phyloP scores from a whole-genome alignment of 2,329 filamentous ascomycete species.

The Phyllosticta citribraziliensis region DNA sequence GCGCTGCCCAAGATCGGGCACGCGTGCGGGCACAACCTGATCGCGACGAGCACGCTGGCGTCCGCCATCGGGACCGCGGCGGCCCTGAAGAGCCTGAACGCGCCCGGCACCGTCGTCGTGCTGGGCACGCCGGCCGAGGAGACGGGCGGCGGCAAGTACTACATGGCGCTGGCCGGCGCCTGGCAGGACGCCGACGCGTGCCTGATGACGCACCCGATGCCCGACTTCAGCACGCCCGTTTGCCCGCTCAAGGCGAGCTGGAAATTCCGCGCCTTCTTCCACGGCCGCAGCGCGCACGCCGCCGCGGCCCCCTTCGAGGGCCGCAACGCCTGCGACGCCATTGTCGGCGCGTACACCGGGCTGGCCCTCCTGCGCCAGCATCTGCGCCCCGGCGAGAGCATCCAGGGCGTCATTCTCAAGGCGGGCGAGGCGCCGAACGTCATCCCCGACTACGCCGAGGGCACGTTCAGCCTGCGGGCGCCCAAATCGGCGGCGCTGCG shows the following conservation, averaged over 20 bases:
- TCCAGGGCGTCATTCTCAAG: slow-evolving; percentile 23
- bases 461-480: slow-evolving; percentile 28
- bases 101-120: slow-evolving; percentile 28
- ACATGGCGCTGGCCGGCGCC: slow-evolving; percentile 34
- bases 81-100: slow-evolving; percentile 17
- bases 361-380: slow-evolving; percentile 30
- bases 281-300: slow-evolving; percentile 29
- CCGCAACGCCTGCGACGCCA: slow-evolving; percentile 23
- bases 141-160: slow-evolving; percentile 37
- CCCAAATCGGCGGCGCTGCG: slow-evolving; percentile 18
- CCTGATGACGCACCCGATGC: slow-evolving; percentile 30
- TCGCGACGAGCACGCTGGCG: slow-evolving; percentile 30
- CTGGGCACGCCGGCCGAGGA: slow-evolving; percentile 40
- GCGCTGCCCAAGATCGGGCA: slow-evolving; percentile 34
- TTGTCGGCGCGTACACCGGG: slow-evolving; percentile 14
- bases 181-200: slow-evolving; percentile 28
- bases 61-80: slow-evolving; percentile 28
- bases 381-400: slow-evolving; percentile 29
- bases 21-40: slow-evolving; percentile 38
- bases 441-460: slow-evolving; percentile 30
- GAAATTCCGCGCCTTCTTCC: slow-evolving; percentile 27
- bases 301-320: slow-evolving; percentile 23
- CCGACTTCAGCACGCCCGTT: slow-evolving; percentile 36
- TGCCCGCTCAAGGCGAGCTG: slow-evolving; percentile 36
- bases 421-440: slow-evolving; percentile 26